Evolutionary conservation across 2,329 filamentous ascomycete genomes (phyloP).

Genomic region (Paecilomyces sp.): DNA sequence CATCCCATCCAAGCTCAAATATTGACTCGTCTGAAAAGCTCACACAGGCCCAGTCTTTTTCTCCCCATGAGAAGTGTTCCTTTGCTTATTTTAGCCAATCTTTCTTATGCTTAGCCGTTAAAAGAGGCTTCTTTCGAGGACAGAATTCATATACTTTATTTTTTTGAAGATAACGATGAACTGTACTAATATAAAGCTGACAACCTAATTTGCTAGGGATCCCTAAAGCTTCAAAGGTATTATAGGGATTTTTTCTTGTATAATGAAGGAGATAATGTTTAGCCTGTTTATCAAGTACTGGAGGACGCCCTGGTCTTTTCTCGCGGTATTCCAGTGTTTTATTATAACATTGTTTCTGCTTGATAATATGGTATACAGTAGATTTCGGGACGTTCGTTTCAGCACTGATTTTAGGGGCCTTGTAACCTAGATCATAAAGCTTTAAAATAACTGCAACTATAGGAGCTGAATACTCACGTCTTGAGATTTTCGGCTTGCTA

Average conservation of each 20-base stretch:
- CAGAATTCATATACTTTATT: not conserved
- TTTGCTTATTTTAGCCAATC: not conserved
- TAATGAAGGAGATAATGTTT: not conserved
- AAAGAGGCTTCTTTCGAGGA: not conserved
- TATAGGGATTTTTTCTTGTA: not conserved
- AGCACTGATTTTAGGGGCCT: not conserved
- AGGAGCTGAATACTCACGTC: not conserved
- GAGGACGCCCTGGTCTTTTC: not conserved
- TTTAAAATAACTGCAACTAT: not conserved
- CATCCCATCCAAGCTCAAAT: not conserved
- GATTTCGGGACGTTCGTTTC: not conserved
- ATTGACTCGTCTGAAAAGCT: not conserved
- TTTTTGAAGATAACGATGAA: not conserved
- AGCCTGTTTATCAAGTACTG: not conserved
- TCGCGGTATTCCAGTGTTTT: not conserved
- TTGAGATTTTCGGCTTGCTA: not conserved
- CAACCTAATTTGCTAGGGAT: not conserved
- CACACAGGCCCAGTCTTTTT: not conserved
- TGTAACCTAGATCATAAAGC: not conserved
- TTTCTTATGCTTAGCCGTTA: not conserved
- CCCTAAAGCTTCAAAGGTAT: not conserved
- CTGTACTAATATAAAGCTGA: not conserved
- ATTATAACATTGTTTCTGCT: not conserved
- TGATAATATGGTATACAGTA: not conserved
- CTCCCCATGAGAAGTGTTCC: not conserved